These are phyloP conservation scores for Chaetomium sp. DNA, from an alignment of 2,329 filamentous ascomycete genomes.

Conservation along the genomic window DNA sequence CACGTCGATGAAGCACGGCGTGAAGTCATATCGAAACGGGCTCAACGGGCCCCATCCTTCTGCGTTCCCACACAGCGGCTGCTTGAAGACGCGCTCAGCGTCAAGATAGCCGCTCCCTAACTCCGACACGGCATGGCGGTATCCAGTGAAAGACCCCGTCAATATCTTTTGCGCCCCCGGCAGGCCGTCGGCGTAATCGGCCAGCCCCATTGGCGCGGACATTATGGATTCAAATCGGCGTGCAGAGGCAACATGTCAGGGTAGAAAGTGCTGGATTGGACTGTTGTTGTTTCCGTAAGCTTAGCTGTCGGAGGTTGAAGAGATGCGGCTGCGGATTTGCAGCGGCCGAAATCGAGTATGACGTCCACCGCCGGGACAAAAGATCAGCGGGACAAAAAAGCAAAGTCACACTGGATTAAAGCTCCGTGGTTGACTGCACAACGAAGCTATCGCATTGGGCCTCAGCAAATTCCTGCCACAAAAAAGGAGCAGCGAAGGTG, in stretches of 20 bases:
- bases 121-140: constrained; percentile 39
- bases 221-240: constrained; percentile 9
- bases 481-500: background rate
- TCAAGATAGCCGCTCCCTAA: constrained; percentile 57
- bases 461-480: no score
- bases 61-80: constrained; percentile 77
- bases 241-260: constrained; percentile 20
- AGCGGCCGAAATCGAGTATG: background rate
- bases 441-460: background rate
- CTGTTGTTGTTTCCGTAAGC: background rate
- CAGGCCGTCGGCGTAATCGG: constrained; percentile 27
- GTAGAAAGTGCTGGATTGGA: background rate
- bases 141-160: constrained; percentile 57
- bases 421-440: background rate
- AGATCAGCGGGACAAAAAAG: background rate
- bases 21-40: constrained; percentile 83
- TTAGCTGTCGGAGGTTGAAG: background rate
- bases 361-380: background rate
- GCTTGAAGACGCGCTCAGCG: constrained; percentile 42
- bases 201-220: constrained; percentile 31
- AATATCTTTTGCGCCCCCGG: constrained; percentile 39
- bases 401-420: background rate
- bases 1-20: constrained; percentile 93
- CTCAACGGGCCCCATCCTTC: constrained; percentile 97
- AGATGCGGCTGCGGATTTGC: constrained; percentile 1